These are phyloP conservation scores for Alternaria novae-zelandiae DNA, from an alignment of 2,329 filamentous ascomycete genomes.

Conservation along the genomic window DNA sequence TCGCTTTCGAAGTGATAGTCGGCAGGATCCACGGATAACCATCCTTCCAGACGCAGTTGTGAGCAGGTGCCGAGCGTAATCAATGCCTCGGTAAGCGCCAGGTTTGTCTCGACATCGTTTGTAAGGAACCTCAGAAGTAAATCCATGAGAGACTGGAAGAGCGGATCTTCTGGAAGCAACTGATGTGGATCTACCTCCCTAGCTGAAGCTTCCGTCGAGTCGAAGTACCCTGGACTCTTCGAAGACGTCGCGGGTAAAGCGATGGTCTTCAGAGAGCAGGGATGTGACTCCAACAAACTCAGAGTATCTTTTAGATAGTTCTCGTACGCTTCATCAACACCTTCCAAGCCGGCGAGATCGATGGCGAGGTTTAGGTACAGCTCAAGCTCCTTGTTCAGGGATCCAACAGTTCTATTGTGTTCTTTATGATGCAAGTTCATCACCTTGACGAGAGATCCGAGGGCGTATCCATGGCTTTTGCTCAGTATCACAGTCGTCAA, in stretches of 20 bases:
- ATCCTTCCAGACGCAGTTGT: constrained; percentile 85
- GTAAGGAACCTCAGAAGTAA: constrained; percentile 82
- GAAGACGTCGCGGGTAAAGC: constrained; percentile 66
- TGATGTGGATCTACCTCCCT: constrained; percentile 66
- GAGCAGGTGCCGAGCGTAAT: constrained; percentile 84
- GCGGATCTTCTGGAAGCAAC: constrained; percentile 66
- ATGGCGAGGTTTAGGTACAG: constrained; percentile 72
- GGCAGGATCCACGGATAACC: constrained; percentile 77
- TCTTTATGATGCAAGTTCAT: constrained; percentile 62
- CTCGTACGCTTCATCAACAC: constrained; percentile 76
- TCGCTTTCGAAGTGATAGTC: constrained; percentile 46
- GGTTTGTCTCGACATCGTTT: constrained; percentile 89
- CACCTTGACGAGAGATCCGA: constrained; percentile 75
- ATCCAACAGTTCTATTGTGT: constrained; percentile 71
- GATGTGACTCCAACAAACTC: constrained; percentile 72
- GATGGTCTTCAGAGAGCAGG: constrained; percentile 74
- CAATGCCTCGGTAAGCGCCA: constrained; percentile 83
- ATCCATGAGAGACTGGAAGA: constrained; percentile 59
- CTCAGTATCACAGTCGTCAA: constrained; percentile 85
- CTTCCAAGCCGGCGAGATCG: constrained; percentile 70
- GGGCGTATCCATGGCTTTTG: constrained; percentile 86
- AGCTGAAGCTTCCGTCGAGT: constrained; percentile 56
- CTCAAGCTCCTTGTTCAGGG: constrained; percentile 76
- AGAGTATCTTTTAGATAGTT: constrained; percentile 74
- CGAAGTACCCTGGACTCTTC: constrained; percentile 59